Evolutionary conservation across 305 asterid species (phyloP).

Genomic region (Petunia hybrid): DNA sequence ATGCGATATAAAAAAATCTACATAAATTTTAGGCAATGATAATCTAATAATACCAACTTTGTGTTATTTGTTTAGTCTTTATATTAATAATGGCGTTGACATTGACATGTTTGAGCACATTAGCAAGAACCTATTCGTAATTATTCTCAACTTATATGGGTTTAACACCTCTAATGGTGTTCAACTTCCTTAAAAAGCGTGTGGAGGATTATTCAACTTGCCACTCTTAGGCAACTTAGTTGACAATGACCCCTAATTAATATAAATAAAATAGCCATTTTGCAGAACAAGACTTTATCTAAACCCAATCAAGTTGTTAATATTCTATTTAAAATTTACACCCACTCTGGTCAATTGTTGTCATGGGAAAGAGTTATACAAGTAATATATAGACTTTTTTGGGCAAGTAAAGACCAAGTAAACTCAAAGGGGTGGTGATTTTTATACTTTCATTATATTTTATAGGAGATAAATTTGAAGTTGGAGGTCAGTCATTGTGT

Average conservation of each 20-base stretch:
- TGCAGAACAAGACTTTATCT: conserved; percentile 23
- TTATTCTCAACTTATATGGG: neutral
- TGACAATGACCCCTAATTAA: conserved; percentile 6
- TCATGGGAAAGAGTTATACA: neutral
- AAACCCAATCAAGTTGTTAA: conserved; percentile 14
- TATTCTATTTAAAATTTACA: neutral
- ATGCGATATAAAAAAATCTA: neutral
- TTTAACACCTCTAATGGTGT: neutral
- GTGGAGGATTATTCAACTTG: neutral
- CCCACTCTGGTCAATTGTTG: conserved; percentile 13
- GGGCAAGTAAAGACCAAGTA: neutral
- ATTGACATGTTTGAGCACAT: neutral
- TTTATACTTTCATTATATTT: neutral
- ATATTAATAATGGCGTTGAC: neutral
- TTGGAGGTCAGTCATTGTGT: conserved; percentile 27
- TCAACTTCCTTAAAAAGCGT: conserved; percentile 17
- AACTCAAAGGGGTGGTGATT: conserved; percentile 4
- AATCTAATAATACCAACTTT: neutral
- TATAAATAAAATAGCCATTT: neutral
- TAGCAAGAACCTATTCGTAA: neutral
- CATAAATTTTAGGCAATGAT: neutral
- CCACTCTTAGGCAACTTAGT: conserved; percentile 23
- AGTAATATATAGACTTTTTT: conserved; percentile 7
- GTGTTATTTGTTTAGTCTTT: too few species aligned
- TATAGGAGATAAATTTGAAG: conserved; percentile 1